phyloP scores from a whole-genome alignment of 768 basidiomycete genomes.

The Suillus hirtellus region DNA sequence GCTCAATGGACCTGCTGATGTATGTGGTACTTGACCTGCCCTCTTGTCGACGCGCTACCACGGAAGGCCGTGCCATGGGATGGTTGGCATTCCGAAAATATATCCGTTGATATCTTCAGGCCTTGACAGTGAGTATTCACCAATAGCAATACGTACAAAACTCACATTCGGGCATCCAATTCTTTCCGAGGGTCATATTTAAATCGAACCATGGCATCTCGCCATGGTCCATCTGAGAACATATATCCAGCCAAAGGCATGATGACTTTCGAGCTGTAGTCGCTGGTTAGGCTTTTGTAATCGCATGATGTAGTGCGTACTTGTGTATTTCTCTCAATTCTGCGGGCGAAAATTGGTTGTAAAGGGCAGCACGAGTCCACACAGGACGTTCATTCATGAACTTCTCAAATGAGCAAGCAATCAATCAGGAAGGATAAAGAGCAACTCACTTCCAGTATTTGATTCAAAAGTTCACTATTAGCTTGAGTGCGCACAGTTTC shows the following conservation, averaged over 20 bases:
- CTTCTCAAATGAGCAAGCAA: constrained; percentile 38
- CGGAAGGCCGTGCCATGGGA: constrained; percentile 74
- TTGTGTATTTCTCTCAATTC: constrained; percentile 76
- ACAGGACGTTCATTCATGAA: constrained; percentile 74
- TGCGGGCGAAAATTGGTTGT: constrained; percentile 72
- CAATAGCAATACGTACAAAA: constrained; percentile 11
- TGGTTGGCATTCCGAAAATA: constrained; percentile 90
- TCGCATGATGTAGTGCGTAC: constrained; percentile 43
- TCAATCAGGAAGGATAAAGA: constrained; percentile 19
- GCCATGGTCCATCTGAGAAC: constrained; percentile 93
- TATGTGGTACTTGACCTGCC: constrained; percentile 36
- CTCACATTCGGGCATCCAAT: constrained; percentile 74
- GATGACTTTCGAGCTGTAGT: constrained; percentile 71
- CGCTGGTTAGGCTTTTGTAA: constrained; percentile 1
- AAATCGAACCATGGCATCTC: constrained; percentile 83
- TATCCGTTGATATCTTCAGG: constrained; percentile 83
- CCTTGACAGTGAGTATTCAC: neutral
- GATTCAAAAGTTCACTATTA: constrained; percentile 54
- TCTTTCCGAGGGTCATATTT: constrained; percentile 88
- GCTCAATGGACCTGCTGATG: constrained; percentile 32
- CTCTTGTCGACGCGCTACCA: constrained; percentile 61
- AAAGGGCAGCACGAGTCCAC: constrained; percentile 86
- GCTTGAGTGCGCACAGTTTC: constrained; percentile 58
- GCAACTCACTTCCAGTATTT: constrained; percentile 49
- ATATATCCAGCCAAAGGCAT: constrained; percentile 84